Base-by-base conservation (phyloP, 352 stramenopile genomes). In the Phytophthora parvispora region DNA sequence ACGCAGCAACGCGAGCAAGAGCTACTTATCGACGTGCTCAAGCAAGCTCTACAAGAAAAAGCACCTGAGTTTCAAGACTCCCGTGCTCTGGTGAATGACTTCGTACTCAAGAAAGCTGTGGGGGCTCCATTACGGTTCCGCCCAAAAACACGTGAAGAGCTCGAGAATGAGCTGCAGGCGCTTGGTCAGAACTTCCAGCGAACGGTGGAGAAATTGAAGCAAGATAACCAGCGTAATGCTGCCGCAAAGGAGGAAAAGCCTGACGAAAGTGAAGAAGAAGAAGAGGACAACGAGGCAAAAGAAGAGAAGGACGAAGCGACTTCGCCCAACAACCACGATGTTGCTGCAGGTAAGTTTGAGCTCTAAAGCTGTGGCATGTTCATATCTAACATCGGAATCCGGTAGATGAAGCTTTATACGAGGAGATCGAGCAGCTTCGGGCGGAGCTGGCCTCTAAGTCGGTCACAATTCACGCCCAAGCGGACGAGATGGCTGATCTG, bases 1-100 rank as follows among this genome's bases (percentile, higher is more conserved):
- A 90, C 83, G 38, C 85, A 89, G 47, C 78, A 95, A 47, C 78
- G 85, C 2, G 89, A 97, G 55, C 84, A 97, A 54, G 90, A 97
- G 50, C 74, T 98, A 20, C 51, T 96, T 0, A 85, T 94, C 20
- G 90, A 97, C 38, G 86, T 97, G 31, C 67, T 98, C 27, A 98
- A 97, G 57, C 81, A 92, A 54, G 80, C 82, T 10, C 69, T 94
- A 0, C 68, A 79, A 38, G 83, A 91, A 47, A 94, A 94, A 42
- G 61, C 75, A 1, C 73, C 78, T 0, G 86, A 92, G 66, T 94
- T 94, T 49, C 71, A 90, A 31, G 76, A 89, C 24, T 90, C 80
- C 1, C 56, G 76, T 8, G 80, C 80, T 6, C 59, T 87, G 20
- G 87, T 96, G 0, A 97, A 98, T 58, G 88, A 97, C n/a, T 94